Conservation (phyloP, 257 asterid genomes). For the Osmanthus fragrans region DNA sequence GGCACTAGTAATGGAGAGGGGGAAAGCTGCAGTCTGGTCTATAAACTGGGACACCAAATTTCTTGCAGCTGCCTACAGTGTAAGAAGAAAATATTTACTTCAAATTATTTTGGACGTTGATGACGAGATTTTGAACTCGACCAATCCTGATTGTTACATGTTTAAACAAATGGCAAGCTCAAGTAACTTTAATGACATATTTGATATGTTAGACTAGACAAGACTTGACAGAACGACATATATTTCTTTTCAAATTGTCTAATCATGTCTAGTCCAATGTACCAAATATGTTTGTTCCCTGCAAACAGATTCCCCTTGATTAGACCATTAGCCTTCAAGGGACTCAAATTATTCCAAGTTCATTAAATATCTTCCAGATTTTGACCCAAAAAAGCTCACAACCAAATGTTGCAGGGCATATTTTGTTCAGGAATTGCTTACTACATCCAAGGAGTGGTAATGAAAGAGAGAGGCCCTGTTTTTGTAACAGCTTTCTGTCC, state of each 20-base stretch:
- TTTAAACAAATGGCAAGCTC: neutral
- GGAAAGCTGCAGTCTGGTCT: slow-evolving; percentile 69
- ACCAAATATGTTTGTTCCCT: neutral
- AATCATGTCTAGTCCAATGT: neutral
- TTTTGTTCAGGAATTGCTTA: slow-evolving; percentile 87
- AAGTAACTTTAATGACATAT: neutral
- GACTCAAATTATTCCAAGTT: neutral
- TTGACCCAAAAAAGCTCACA: neutral
- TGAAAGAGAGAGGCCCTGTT: slow-evolving; percentile 88
- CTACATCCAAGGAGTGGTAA: slow-evolving; percentile 78
- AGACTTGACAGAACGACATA: neutral
- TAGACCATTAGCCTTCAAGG: neutral
- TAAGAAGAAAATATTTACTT: slow-evolving; percentile 34
- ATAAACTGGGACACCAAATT: slow-evolving; percentile 74
- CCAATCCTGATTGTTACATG: neutral
- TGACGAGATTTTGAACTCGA: neutral
- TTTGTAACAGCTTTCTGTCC: slow-evolving; percentile 91
- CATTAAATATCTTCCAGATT: neutral
- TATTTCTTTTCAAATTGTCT: too few species aligned
- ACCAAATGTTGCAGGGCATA: slow-evolving; percentile 62
- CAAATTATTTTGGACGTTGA: neutral
- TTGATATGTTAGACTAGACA: neutral
- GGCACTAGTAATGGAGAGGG: slow-evolving; percentile 73
- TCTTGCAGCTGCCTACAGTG: slow-evolving; percentile 81
- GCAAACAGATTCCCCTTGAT: neutral